phyloP scores from a whole-genome alignment of 2,329 filamentous ascomycete species.

The Colletotrichum incanum region DNA sequence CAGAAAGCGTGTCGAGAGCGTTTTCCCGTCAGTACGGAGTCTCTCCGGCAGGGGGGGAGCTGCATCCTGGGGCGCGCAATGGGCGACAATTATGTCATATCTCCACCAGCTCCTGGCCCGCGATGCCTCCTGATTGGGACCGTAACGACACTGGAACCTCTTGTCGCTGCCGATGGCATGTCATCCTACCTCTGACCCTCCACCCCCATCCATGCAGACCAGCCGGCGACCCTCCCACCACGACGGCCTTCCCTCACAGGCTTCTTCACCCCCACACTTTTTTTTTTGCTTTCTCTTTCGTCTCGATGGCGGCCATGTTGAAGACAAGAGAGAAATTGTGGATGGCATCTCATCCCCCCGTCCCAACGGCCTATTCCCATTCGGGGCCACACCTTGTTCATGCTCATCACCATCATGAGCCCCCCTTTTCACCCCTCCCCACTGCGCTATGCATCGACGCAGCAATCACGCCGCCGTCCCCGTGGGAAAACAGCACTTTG shows the following conservation, averaged over 20 bases:
- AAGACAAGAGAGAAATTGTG: conserved; percentile 10
- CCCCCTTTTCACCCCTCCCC: not conserved
- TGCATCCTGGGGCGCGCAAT: conserved; percentile 18
- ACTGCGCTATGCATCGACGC: not conserved
- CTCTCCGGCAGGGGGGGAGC: conserved; percentile 7
- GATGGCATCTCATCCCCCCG: conserved; percentile 19
- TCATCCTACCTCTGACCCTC: conserved; percentile 50
- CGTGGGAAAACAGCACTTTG: conserved; percentile 10
- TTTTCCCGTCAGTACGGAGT: conserved; percentile 2
- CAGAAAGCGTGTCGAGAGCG: conserved; percentile 2
- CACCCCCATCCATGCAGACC: conserved; percentile 41
- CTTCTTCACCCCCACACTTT: conserved; percentile 23
- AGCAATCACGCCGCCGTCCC: conserved; percentile 19
- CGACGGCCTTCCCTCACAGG: not conserved
- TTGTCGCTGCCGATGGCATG: conserved; percentile 45
- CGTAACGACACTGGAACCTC: not conserved
- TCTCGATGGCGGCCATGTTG: not conserved
- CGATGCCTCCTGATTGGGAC: conserved; percentile 42
- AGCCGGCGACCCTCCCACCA: conserved; percentile 10
- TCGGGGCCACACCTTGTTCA: conserved; percentile 15
- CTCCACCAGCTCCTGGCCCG: conserved; percentile 39
- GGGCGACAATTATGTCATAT: conserved; percentile 46
- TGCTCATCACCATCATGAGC: conserved; percentile 16
- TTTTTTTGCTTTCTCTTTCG: not conserved
- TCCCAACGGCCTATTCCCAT: conserved; percentile 13